Evolutionary conservation across 495 filamentous ascomycete species (phyloP).

Genomic region (Aspergillus bertholletiae): DNA sequence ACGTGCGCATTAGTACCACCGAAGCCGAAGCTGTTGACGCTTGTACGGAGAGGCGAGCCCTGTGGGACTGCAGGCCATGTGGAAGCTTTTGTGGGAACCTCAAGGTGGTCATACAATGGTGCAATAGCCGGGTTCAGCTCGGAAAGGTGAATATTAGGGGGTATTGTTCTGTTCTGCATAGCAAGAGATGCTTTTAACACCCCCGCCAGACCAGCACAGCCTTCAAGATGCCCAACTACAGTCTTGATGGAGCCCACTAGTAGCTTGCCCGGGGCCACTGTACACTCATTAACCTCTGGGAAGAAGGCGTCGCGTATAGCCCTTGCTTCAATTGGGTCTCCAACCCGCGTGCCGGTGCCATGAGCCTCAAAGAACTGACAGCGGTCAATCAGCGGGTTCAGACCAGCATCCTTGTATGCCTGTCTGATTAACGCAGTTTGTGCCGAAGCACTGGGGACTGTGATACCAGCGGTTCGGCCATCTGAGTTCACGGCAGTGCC

Average conservation of each 20-base stretch:
- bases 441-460: not conserved
- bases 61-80: slow-evolving; percentile 24
- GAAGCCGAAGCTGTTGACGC: too few species aligned
- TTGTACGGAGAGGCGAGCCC: slow-evolving; percentile 10
- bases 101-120: slow-evolving; percentile 26
- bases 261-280: too few species aligned
- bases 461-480: slow-evolving; percentile 16
- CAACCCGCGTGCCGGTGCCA: not conserved
- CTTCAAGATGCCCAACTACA: too few species aligned
- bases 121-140: slow-evolving; percentile 42
- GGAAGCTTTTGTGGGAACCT: slow-evolving; percentile 15
- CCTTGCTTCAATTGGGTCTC: not conserved
- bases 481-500: slow-evolving; percentile 42
- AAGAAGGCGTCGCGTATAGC: too few species aligned
- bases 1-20: too few species aligned
- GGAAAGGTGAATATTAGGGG: slow-evolving; percentile 52
- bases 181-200: slow-evolving; percentile 50
- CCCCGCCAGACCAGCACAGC: slow-evolving; percentile 54
- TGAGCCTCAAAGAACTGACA: not conserved
- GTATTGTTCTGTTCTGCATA: slow-evolving; percentile 43
- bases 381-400: not conserved
- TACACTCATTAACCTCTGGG: too few species aligned
- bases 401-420: not conserved
- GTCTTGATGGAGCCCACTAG: too few species aligned
- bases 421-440: not conserved